Base-by-base conservation (phyloP, 306 rosid genomes). In the Casuarina cunninghamiana region DNA sequence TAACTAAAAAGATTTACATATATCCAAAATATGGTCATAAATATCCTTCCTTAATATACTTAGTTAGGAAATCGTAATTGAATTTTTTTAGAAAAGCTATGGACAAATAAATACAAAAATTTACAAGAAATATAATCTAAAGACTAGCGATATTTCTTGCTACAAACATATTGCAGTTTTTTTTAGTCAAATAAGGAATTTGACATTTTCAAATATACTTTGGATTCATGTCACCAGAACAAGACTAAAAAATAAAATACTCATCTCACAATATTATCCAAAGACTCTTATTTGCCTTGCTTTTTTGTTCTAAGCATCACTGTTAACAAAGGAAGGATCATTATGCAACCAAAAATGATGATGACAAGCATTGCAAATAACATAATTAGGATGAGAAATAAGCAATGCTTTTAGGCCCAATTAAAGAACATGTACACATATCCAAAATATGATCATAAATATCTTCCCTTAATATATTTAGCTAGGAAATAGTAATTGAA, bases 251-350 rank as follows among this genome's bases (percentile, higher is more conserved):
- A 8, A 5, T 17, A 41, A n/a, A 10, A 8, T 5, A 26, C 32
- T 19, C 3, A 21, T 3, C 12, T 66, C 7, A 35, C 10, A 69
- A 72, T 65, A 69, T 58, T 42, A n/a, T 38, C 46, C 42, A 54
- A 60, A 76, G 48, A 96, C 99, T 68, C 98, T 91, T 81, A 77
- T 51, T 72, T 96, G 94, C 87, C 99, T 89, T 38, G 98, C 99
- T 86, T 96, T 98, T 85, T 96, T 89, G 81, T 93, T 96, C 75
- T 96, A 98, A 62, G 96, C 97, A 89, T 96, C 99, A 54, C 98
- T 91, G 68, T 95, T 96, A 60, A 83, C 99, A 12, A 88, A 51
- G 75, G 98, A 93, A 16, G 98, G 99, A 82, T 96, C 96, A 76
- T 93, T 93, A 63, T 97, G 90, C 89, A 96, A 87, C 84, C 88